Conservation (phyloP, 768 basidiomycete species). For the Boletus reticulatus region DNA sequence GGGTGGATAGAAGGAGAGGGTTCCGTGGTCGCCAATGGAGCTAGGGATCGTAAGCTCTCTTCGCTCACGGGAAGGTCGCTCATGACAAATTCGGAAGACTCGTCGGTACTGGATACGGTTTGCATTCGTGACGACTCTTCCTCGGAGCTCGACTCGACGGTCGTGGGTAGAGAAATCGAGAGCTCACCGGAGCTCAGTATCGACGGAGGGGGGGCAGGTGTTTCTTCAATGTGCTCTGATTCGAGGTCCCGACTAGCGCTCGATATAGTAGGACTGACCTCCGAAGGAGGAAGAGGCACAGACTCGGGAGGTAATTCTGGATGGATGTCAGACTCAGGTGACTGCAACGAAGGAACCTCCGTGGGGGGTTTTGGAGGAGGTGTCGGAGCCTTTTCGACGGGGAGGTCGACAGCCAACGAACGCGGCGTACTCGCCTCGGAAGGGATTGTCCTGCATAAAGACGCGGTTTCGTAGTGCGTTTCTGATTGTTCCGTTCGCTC, state of each 20-base stretch:
- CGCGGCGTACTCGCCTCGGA: conserved; percentile 33
- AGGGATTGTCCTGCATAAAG: conserved; percentile 35
- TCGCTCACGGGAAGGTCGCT: conserved; percentile 28
- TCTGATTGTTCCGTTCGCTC: conserved; percentile 35
- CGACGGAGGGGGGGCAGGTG: conserved; percentile 6
- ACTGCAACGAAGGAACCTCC: conserved; percentile 24
- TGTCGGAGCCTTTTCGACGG: conserved; percentile 20
- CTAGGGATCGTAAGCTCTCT: conserved; percentile 31
- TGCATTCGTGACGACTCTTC: conserved; percentile 33
- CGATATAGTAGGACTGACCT: conserved; percentile 27
- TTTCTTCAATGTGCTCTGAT: conserved; percentile 13
- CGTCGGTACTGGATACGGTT: conserved; percentile 41
- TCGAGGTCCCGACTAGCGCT: conserved; percentile 23
- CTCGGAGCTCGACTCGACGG: conserved; percentile 31
- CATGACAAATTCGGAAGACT: conserved; percentile 37
- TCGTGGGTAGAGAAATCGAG: conserved; percentile 28
- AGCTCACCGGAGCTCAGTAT: conserved; percentile 24
- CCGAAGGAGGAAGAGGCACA: conserved; percentile 42
- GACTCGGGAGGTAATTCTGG: conserved; percentile 17
- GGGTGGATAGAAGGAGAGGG: conserved; percentile 39
- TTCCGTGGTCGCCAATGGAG: conserved; percentile 35
- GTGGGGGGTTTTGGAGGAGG: conserved; percentile 30
- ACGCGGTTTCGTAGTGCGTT: conserved; percentile 52
- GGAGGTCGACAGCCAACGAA: conserved; percentile 37
- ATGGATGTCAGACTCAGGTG: conserved; percentile 23